Base-by-base conservation (phyloP, 2,329 filamentous ascomycete species). In the Nigrospora sphaerica region DNA sequence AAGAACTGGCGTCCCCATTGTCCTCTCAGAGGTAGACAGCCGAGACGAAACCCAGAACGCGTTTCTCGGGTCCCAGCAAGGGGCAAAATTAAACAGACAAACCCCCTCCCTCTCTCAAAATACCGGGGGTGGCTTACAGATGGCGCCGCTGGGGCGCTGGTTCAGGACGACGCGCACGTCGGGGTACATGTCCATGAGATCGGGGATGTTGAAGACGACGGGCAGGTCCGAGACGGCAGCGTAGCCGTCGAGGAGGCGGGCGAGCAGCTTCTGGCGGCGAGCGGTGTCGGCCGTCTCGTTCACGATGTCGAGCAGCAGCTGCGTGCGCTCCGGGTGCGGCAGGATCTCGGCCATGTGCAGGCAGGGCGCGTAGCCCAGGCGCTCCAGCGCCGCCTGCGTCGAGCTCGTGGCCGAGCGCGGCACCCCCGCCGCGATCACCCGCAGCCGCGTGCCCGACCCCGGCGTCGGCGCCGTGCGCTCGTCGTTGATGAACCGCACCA, bases 381-480 rank as follows among this genome's bases (percentile, higher is more conserved):
- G 35, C 32, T 49, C 46, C 13, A 50, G 32, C 2, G 47, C 47
- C 13, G 44, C 45, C 31, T 50, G 47, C 40, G 45, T 45, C 14
- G 47, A 49, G 33, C 41, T 47, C 14, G 49, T 51, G 9, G 49
- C 49, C n/a, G 32, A 44, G 32, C 49, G 49, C 2, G 49, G 49
- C 10, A 37, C 33, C 3, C 49, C 47, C 12, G 42, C 44, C 14
- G 39, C 40, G 35, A 51, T 44, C 35, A 49, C 39, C 38, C 23
- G 18, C 12, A 49, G 23, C 3, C 23, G 35, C n/a, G 42, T 31
- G n/a, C 23, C 23, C 23, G 42, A 11, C 31, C 18, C 18, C 7
- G 23, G 12, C 31, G 6, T 32, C 19, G 33, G 5, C 9, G 35
- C 41, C 14, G 35, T 32, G 13, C 41, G 28, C 17, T 44, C 41